These are phyloP conservation scores for Chaetothyriales sp. DNA, from an alignment of 2,329 filamentous ascomycete species.

Conservation along the genomic window DNA sequence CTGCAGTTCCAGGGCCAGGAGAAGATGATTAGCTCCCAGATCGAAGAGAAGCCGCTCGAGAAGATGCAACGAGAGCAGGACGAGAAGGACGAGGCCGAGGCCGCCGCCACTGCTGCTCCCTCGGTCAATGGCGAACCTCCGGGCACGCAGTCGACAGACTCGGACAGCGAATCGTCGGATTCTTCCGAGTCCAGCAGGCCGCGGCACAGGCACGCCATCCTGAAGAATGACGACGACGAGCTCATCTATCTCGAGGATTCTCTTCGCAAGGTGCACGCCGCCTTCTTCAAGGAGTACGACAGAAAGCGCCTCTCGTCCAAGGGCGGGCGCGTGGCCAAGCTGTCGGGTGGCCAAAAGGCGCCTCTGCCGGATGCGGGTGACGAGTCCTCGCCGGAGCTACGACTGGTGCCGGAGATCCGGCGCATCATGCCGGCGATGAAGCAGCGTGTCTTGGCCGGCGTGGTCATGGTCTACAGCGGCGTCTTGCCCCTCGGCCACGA, in stretches of 20 bases:
- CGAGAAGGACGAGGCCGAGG: conserved; percentile 59
- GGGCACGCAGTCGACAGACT: conserved; percentile 27
- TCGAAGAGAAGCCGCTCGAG: conserved; percentile 76
- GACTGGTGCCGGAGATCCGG: conserved; percentile 70
- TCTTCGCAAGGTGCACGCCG: conserved; percentile 58
- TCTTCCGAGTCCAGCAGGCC: conserved; percentile 19
- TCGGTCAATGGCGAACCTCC: conserved; percentile 26
- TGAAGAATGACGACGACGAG: conserved; percentile 80
- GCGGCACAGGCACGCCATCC: conserved; percentile 54
- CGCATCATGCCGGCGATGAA: conserved; percentile 75
- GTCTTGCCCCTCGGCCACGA: conserved; percentile 73
- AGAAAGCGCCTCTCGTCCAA: conserved; percentile 27
- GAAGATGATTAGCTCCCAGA: conserved; percentile 72
- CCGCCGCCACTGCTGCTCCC: conserved; percentile 18
- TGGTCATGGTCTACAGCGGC: conserved; percentile 76
- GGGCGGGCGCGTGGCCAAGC: conserved; percentile 28
- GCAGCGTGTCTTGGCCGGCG: conserved; percentile 56
- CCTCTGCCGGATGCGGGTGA: conserved; percentile 13
- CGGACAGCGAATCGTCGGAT: conserved; percentile 22
- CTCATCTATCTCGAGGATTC: conserved; percentile 63
- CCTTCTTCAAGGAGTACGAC: conserved; percentile 78
- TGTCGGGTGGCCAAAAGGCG: conserved; percentile 19
- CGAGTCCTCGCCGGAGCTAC: conserved; percentile 29
- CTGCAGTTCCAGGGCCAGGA: conserved; percentile 75
- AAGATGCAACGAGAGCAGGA: conserved; percentile 87